These are phyloP conservation scores for Euphorbia celastroides DNA, from an alignment of 441 rosid genomes.

Conservation along the genomic window DNA sequence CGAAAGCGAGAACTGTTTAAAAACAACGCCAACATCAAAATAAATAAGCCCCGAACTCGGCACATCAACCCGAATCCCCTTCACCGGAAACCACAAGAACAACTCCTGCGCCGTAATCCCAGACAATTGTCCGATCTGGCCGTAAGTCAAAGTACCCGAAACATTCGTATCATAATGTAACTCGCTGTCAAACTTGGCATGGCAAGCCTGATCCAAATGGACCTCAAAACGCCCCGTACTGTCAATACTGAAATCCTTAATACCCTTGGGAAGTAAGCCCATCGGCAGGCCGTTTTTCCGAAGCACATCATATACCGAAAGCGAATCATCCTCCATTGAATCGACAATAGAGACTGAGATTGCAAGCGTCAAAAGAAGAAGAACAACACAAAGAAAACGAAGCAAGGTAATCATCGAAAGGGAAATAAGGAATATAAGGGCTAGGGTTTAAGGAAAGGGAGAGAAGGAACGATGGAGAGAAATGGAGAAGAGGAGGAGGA, in stretches of 20 bases:
- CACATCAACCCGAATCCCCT: conserved; percentile 70
- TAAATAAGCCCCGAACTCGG: conserved; percentile 90
- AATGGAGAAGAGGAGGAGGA: conserved; percentile 14
- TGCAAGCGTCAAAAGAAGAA: conserved; percentile 11
- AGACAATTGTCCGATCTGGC: conserved; percentile 50
- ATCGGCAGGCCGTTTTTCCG: conserved; percentile 58
- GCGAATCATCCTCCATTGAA: conserved; percentile 9
- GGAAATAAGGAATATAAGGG: conserved; percentile 15
- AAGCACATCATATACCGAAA: conserved; percentile 57
- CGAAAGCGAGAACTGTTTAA: conserved; percentile 75
- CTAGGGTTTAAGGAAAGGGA: conserved; percentile 43
- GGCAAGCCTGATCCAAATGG: conserved; percentile 63
- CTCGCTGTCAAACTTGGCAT: conserved; percentile 85
- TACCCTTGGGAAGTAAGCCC: conserved; percentile 84
- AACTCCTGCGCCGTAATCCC: conserved; percentile 80
- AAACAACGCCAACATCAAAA: conserved; percentile 85
- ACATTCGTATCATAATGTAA: conserved; percentile 74
- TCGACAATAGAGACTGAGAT: conserved; percentile 24
- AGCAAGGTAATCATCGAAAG: conserved; percentile 22
- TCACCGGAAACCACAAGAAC: conserved; percentile 87
- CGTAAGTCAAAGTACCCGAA: conserved; percentile 50
- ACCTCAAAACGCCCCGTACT: conserved; percentile 60
- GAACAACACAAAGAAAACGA: conserved; percentile 22
- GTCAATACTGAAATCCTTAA: conserved; percentile 43
- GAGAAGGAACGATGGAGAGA: neutral